Base-by-base conservation (phyloP, 495 filamentous ascomycete species). In the Patellaria atrata region DNA sequence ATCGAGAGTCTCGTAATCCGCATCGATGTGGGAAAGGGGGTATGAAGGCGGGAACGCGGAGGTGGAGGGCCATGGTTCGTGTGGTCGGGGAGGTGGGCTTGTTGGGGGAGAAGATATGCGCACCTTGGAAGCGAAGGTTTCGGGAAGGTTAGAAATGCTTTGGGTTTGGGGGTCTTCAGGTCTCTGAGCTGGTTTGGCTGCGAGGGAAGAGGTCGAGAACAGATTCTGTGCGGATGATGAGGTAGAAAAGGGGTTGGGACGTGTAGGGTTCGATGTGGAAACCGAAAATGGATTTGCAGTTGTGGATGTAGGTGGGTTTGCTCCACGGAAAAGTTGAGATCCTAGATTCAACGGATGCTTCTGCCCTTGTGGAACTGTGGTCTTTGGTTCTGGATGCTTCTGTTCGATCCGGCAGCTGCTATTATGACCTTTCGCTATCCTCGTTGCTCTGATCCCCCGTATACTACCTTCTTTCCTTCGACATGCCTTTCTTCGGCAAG, bases 1-100 rank as follows among this genome's bases (percentile, higher is more conserved):
- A 45, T 79, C 78, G 26, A 94, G 70, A 12, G 74, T 76, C 53
- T 96, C 91, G 63, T 82, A 86, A 43, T 94, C 89, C 8, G 86
- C 87, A 51, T 96, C 87, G 27, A 99, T 71, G 62, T 80, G 77
- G 57, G 73, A 81, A 29, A 66, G 52, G 0, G 82, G 76, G 61
- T 83, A 94, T 3, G 81, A 62, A 0, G 61, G 13, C 2, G 83
- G 82, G 43, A 79, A 75, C 2, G 59, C 55, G 5, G 72, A 59
- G 19, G 64, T 55, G 16, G 64, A 35, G 12, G 89, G 87, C 86
- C 86, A 97, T 4, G 84, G 81, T 19, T 76, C 65, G 4, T 51
- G 57, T 33, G 46, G 44, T 1, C 41, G 41, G 0, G 58, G 35
- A 31, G 1, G 45, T 51, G 25, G 48, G 10, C 27, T 41, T 33